phyloP scores from a whole-genome alignment of 257 asterid genomes.

The Solanum verrucosum region DNA sequence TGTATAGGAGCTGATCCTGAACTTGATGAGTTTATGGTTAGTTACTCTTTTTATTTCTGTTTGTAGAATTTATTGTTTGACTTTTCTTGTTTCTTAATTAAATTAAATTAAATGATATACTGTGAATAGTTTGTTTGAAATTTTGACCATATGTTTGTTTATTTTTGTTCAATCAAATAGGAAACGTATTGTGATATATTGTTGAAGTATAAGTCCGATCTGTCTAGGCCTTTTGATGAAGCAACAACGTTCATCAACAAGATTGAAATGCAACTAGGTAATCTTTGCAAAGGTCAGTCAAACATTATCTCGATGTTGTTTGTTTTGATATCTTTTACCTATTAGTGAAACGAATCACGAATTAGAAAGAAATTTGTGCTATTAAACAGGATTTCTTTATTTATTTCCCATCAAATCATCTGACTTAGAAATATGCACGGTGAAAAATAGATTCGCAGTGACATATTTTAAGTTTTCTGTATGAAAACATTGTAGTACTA shows the following conservation, averaged over 20 bases:
- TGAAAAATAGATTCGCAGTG: no score
- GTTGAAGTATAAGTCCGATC: conserved; percentile 69
- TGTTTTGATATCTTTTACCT: neutral
- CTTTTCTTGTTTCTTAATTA: neutral
- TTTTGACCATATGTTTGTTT: neutral
- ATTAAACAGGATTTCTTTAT: no score
- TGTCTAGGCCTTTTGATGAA: conserved; percentile 72
- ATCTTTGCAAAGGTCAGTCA: conserved; percentile 52
- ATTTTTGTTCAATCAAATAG: conserved; percentile 12
- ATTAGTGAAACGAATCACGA: no score
- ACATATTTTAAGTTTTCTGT: no score
- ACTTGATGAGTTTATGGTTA: conserved; percentile 47
- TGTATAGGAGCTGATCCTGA: conserved; percentile 40
- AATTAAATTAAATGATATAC: neutral
- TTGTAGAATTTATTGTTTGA: neutral
- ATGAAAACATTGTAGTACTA: no score
- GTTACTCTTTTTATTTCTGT: neutral
- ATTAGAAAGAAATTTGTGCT: no score
- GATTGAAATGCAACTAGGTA: conserved; percentile 49
- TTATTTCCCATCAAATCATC: neutral
- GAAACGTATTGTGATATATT: conserved; percentile 60
- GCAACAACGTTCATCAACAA: conserved; percentile 71
- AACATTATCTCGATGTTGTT: neutral
- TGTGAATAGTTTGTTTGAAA: neutral
- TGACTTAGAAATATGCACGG: no score